These are phyloP conservation scores for Myxozyma sirexii DNA, from an alignment of 805 yeast genomes.

Conservation along the genomic window DNA sequence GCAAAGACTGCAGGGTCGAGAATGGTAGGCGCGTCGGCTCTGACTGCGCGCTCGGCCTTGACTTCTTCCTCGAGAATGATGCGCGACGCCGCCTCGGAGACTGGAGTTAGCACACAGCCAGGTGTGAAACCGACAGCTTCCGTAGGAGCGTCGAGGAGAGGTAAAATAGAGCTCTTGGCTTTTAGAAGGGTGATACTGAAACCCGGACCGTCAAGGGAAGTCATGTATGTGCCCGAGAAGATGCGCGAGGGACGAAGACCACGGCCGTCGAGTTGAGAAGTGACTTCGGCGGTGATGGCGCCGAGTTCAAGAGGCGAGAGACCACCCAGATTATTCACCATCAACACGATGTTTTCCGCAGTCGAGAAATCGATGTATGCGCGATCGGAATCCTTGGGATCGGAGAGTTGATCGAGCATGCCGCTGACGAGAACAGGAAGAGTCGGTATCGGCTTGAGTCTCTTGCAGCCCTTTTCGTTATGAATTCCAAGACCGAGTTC, in stretches of 20 bases:
- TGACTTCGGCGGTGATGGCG: slow-evolving; percentile 63
- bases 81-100: slow-evolving; percentile 38
- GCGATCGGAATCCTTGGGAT: slow-evolving; percentile 70
- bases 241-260: slow-evolving; percentile 66
- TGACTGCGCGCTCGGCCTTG: slow-evolving; percentile 31
- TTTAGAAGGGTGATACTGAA: slow-evolving; percentile 83
- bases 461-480: slow-evolving; percentile 85
- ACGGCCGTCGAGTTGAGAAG: slow-evolving; percentile 24
- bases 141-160: slow-evolving; percentile 68
- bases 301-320: slow-evolving; percentile 77
- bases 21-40: slow-evolving; percentile 37
- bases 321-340: slow-evolving; percentile 89
- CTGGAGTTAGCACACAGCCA: slow-evolving; percentile 29
- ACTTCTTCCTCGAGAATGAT: slow-evolving; percentile 18
- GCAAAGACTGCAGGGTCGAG: slow-evolving; percentile 42
- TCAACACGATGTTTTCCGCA: slow-evolving; percentile 65
- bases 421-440: slow-evolving; percentile 60
- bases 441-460: slow-evolving; percentile 67
- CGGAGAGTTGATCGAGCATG: slow-evolving; percentile 64
- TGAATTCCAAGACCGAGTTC: slow-evolving; percentile 97
- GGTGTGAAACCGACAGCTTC: slow-evolving; percentile 81
- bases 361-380: slow-evolving; percentile 70
- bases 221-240: slow-evolving; percentile 77
- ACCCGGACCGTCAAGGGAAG: slow-evolving; percentile 91
- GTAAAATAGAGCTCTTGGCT: slow-evolving; percentile 58